Percentiles rank a stretch among this genome's conserved stretches.
These are phyloP conservation scores for Metarhizium brunneum DNA, from an alignment of 2,329 filamentous ascomycete species.

Conservation along the genomic window DNA sequence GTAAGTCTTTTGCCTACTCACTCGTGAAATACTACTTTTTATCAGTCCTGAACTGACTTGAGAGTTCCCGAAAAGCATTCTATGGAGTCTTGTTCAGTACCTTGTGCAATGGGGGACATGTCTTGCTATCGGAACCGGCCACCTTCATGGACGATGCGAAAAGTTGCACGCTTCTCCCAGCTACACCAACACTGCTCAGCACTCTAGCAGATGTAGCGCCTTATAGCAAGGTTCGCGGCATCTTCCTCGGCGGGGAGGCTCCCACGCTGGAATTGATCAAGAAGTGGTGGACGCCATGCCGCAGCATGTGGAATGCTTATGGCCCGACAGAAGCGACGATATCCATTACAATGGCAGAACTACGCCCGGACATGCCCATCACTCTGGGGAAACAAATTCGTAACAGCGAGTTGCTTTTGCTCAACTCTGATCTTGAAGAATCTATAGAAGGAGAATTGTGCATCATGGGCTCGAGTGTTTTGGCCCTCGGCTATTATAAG, in stretches of 20 bases:
- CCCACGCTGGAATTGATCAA: constrained; percentile 3
- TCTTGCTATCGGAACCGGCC: background rate
- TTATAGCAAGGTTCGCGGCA: constrained; percentile 1
- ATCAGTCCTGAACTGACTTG: background rate
- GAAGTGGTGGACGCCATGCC: constrained; percentile 3
- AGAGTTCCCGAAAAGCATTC: constrained; percentile 5
- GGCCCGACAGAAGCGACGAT: constrained; percentile 11
- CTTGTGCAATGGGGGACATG: constrained; percentile 2
- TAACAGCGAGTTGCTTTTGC: background rate
- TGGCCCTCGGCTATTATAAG: constrained; percentile 30
- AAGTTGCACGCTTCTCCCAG: constrained; percentile 1
- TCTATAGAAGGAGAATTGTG: constrained; percentile 8
- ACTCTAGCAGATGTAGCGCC: background rate
- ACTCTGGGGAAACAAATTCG: background rate
- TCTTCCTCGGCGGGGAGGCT: constrained; percentile 10
- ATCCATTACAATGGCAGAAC: constrained; percentile 7
- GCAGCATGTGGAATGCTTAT: constrained; percentile 10
- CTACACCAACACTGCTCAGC: constrained; percentile 10
- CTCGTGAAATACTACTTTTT: background rate
- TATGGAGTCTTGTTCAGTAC: constrained; percentile 6
- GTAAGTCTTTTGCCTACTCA: constrained; percentile 6
- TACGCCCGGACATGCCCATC: background rate
- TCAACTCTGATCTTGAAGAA: background rate
- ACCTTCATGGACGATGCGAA: constrained; percentile 3
- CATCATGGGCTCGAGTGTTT: constrained; percentile 23